Evolutionary conservation across 2,329 filamentous ascomycete species (phyloP).

Genomic region (Mycosphaerella sp.): DNA sequence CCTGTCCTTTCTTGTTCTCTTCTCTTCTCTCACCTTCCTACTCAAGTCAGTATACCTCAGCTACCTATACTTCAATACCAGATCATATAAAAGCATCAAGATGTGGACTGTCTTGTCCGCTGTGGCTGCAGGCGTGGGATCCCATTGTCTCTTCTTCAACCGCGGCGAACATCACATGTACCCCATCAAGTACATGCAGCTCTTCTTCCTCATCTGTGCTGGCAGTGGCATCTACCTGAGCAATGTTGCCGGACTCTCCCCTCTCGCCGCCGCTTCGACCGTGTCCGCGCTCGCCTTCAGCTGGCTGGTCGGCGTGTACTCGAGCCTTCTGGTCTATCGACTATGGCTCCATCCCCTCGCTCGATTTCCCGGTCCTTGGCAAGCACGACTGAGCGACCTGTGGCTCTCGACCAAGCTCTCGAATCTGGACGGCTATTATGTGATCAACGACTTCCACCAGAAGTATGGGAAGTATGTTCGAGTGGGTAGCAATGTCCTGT

Average conservation of each 20-base stretch:
- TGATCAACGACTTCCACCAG: conserved; percentile 31
- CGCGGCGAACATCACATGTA: conserved; percentile 27
- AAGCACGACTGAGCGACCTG: conserved; percentile 31
- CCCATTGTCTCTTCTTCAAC: conserved; percentile 25
- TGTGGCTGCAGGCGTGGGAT: conserved; percentile 17
- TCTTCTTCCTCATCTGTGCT: conserved; percentile 13
- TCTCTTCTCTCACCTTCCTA: not conserved
- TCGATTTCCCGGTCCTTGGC: conserved; percentile 33
- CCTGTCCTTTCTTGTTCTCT: too few relatives aligned
- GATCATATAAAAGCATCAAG: not conserved
- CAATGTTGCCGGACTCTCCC: conserved; percentile 7
- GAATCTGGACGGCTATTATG: conserved; percentile 26
- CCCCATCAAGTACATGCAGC: conserved; percentile 15
- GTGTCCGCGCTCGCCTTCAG: conserved; percentile 10
- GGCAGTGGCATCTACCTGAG: conserved; percentile 10
- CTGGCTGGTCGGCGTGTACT: conserved; percentile 24
- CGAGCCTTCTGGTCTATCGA: conserved; percentile 36
- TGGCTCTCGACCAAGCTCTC: conserved; percentile 26
- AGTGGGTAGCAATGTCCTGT: conserved; percentile 34
- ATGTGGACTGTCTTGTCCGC: conserved; percentile 8
- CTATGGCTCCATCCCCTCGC: conserved; percentile 30
- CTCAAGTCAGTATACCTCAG: too few relatives aligned
- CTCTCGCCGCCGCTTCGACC: conserved; percentile 8
- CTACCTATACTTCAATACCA: too few relatives aligned
- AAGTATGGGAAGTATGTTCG: conserved; percentile 34